These are phyloP conservation scores for Colletotrichum eremochloae DNA, from an alignment of 2,329 filamentous ascomycete species.

Conservation along the genomic window DNA sequence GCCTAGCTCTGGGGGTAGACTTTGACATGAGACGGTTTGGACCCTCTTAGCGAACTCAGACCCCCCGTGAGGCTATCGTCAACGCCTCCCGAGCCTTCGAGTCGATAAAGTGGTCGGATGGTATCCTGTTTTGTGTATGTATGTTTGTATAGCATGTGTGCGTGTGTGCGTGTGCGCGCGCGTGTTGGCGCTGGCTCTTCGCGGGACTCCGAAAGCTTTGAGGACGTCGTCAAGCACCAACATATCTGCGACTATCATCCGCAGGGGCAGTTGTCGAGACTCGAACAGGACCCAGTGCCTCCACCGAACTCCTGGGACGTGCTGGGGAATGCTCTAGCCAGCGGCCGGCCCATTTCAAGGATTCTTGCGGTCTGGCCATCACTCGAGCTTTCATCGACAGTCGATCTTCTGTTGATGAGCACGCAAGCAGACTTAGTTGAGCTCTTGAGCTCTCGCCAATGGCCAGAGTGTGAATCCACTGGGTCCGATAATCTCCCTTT, in stretches of 20 bases:
- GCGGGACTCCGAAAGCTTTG: not conserved
- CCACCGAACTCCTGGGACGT: slow-evolving; percentile 41
- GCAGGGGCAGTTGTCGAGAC: slow-evolving; percentile 30
- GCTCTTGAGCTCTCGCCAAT: not conserved
- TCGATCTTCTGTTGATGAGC: slow-evolving; percentile 18
- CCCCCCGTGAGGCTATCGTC: slow-evolving; percentile 5
- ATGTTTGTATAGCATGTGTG: no score
- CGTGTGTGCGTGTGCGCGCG: no score
- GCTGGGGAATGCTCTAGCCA: slow-evolving; percentile 16
- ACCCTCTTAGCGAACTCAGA: slow-evolving; percentile 10
- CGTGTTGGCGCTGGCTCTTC: no score
- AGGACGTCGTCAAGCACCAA: not conserved
- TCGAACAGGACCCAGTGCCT: slow-evolving; percentile 24
- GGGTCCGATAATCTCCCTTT: not conserved
- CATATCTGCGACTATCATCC: no score
- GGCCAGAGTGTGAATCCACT: not conserved
- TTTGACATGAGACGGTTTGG: slow-evolving; percentile 36
- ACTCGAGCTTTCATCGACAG: slow-evolving; percentile 30
- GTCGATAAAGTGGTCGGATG: not conserved
- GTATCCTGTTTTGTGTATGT: not conserved
- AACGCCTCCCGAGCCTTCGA: not conserved
- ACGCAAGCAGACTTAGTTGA: not conserved
- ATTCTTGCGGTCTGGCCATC: slow-evolving; percentile 7
- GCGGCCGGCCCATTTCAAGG: slow-evolving; percentile 4
- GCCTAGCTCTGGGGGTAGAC: not conserved